Evolutionary conservation across 495 filamentous ascomycete species (phyloP).

Genomic region (Xylaria castorea): DNA sequence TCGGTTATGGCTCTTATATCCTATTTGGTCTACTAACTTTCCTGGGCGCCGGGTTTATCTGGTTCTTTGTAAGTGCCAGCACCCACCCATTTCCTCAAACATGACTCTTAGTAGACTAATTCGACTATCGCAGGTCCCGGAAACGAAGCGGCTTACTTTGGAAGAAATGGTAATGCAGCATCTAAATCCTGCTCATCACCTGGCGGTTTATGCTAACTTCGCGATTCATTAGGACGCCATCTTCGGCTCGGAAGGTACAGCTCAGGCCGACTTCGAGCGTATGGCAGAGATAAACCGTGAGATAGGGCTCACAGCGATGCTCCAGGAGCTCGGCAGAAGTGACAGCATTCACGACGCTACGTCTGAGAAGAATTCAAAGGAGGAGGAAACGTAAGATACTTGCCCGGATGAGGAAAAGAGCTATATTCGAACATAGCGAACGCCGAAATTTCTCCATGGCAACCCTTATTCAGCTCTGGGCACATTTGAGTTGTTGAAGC

Average conservation of each 20-base stretch:
- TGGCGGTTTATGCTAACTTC: conserved; percentile 44
- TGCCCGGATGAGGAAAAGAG: neutral
- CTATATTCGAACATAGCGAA: neutral
- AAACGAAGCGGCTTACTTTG: conserved; percentile 51
- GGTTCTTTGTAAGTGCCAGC: conserved; percentile 62
- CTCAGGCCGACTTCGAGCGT: conserved; percentile 72
- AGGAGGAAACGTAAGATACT: conserved; percentile 24
- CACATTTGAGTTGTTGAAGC: no score
- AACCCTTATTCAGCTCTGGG: neutral
- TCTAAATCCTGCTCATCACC: neutral
- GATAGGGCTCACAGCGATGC: conserved; percentile 63
- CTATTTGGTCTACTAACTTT: conserved; percentile 77
- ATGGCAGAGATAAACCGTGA: conserved; percentile 77
- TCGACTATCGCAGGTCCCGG: conserved; percentile 51
- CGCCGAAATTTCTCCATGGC: neutral
- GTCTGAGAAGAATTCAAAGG: conserved; percentile 33
- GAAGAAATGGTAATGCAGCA: conserved; percentile 59
- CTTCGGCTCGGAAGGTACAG: conserved; percentile 74
- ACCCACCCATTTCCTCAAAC: neutral
- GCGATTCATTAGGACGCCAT: conserved; percentile 64
- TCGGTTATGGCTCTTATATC: conserved; percentile 80
- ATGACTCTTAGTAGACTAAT: conserved; percentile 44
- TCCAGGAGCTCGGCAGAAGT: conserved; percentile 37
- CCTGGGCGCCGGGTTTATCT: conserved; percentile 73
- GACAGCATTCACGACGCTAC: conserved; percentile 29